These are phyloP conservation scores for Barnettozyma populi DNA, from an alignment of 805 yeast species.

Conservation along the genomic window DNA sequence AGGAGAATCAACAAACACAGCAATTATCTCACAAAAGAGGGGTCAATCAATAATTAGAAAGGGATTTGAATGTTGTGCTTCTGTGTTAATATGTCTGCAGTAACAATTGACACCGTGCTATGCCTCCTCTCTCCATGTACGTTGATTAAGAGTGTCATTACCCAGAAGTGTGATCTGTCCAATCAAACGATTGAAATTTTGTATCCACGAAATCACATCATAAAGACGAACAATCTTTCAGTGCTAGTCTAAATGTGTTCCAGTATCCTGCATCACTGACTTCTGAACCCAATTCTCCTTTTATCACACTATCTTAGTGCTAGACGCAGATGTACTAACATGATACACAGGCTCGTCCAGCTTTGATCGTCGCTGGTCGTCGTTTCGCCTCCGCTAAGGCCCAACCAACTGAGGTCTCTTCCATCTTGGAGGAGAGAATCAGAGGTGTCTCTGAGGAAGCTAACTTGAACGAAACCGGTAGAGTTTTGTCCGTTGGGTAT, in stretches of 20 bases:
- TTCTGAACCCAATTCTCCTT: neutral
- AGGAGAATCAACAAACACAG: neutral
- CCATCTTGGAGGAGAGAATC: slow-evolving; percentile 98
- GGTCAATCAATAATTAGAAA: neutral
- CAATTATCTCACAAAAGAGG: neutral
- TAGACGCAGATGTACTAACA: slow-evolving; percentile 20
- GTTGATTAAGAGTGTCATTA: neutral
- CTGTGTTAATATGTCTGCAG: neutral
- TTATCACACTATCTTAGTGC: too few species aligned
- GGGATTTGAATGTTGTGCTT: neutral
- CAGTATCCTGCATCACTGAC: neutral
- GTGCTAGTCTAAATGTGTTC: neutral
- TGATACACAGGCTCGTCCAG: slow-evolving; percentile 63
- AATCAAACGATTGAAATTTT: neutral
- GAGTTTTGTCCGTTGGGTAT: slow-evolving; percentile 95
- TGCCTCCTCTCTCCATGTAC: neutral
- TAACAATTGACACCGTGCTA: neutral
- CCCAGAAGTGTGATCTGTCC: neutral
- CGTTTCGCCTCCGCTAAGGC: slow-evolving; percentile 91
- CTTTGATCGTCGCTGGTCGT: slow-evolving; percentile 57
- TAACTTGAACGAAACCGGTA: slow-evolving; percentile 98
- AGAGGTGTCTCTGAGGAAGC: slow-evolving; percentile 98
- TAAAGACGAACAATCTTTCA: neutral
- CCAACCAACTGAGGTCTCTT: slow-evolving; percentile 98
- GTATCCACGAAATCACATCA: neutral